Conservation (phyloP, 345 rosid species). For the Populus tremula region DNA sequence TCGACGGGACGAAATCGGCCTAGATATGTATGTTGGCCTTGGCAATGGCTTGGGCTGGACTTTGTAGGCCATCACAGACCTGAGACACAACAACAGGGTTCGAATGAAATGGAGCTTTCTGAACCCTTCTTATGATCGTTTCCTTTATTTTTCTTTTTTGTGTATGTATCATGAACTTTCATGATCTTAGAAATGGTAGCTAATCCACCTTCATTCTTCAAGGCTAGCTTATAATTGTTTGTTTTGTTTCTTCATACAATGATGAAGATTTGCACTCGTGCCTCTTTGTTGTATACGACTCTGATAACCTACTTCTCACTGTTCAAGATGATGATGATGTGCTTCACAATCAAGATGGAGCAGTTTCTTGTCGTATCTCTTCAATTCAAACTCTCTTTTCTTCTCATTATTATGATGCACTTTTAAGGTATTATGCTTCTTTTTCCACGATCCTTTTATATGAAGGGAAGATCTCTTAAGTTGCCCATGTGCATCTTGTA, state of each 20-base stretch:
- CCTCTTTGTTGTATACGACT: not conserved
- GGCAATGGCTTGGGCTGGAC: constrained; percentile 98
- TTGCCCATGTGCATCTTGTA: not conserved
- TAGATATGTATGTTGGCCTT: constrained; percentile 93
- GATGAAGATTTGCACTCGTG: not conserved
- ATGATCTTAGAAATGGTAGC: constrained; percentile 17
- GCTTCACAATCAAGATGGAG: not conserved
- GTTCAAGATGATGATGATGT: not conserved
- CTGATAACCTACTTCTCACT: constrained; percentile 2
- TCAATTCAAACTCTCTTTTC: not conserved
- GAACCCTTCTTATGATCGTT: constrained; percentile 73
- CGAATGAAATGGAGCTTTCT: constrained; percentile 97
- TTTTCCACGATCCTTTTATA: not conserved
- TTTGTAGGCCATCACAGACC: constrained; percentile 60
- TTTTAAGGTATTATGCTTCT: not conserved
- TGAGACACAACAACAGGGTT: constrained; percentile 47
- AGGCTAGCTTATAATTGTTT: not conserved
- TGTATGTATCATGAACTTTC: constrained; percentile 22
- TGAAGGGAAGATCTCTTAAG: not conserved
- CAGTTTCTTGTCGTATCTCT: not conserved
- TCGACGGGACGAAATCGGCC: constrained; percentile 43
- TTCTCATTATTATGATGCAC: not conserved
- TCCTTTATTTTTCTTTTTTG: not conserved
- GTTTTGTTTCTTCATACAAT: not conserved
- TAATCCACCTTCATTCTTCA: constrained; percentile 16